Base-by-base conservation (phyloP, 768 basidiomycete species). In the Fomitopsis serialis region DNA sequence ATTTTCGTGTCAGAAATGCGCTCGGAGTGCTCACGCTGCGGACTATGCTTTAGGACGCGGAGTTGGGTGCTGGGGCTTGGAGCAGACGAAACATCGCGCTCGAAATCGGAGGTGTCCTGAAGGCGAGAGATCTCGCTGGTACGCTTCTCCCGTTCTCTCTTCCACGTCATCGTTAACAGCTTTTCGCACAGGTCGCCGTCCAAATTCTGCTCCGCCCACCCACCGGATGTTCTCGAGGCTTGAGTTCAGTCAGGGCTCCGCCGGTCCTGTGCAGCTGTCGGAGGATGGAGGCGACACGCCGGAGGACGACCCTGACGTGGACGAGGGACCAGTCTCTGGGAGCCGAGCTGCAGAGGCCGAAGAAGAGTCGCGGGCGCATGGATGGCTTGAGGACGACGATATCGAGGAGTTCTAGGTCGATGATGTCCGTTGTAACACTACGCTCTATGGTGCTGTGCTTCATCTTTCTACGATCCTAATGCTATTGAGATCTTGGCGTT, bases 71-170 rank as follows among this genome's bases (percentile, higher is more conserved):
- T 15, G 72, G 76, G 19, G 75, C 70, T 34, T 89, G 84, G 84
- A 78, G 70, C 24, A 70, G 71, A 22, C 63, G 63, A 10, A 74
- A 73, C n/a, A 69, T 88, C 25, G 76, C 76, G 10, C 70, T 75
- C 35, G 84, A 85, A 53, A 66, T 84, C 2, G 85, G 87, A 0
- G 79, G 77, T 2, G 70, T 86, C 36, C 65, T 89, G 45, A 79
- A 78, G 56, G 79, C 78, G 4, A 63, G 72, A 45, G 76, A 79
- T 29, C 62, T 59, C 46, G 49, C 42, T 15, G 55, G 58, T 60
- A 21, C 27, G 60, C 22, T 36, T 40, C 37, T 11, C 29, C 29
- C 29, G 5, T 32, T 32, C 37, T 17, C 11, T 21, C 21, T 19
- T 34, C 40, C 21, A 10, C 23, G 24, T 12, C 51, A 63, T 15